Conservation (phyloP, 202 grass and related monocot species). For the Panicum virgatum region DNA sequence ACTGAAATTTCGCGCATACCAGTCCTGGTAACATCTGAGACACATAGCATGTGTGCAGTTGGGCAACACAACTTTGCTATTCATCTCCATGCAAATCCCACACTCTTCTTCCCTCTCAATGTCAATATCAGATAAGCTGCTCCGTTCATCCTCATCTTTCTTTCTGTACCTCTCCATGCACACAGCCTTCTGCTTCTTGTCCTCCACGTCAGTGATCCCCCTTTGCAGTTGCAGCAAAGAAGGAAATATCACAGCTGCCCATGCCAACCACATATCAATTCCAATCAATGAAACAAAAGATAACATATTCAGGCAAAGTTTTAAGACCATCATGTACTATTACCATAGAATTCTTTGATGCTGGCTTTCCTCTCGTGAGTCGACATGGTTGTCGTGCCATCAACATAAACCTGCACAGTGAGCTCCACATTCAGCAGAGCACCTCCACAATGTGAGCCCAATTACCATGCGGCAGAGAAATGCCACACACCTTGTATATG, state of each 20-base stretch:
- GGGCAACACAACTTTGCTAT: conserved; percentile 88
- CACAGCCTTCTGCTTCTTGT: conserved; percentile 72
- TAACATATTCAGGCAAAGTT: neutral
- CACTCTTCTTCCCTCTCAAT: conserved; percentile 89
- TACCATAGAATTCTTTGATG: conserved; percentile 92
- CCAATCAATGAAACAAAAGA: conserved; percentile 12
- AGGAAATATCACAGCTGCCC: conserved; percentile 87
- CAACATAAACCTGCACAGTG: conserved; percentile 74
- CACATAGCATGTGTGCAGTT: conserved; percentile 93
- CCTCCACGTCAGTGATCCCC: conserved; percentile 77
- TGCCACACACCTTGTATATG: conserved; percentile 71
- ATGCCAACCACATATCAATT: neutral
- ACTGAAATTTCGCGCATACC: conserved; percentile 40
- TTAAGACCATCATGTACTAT: neutral
- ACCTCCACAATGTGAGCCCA: neutral
- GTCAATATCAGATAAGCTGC: conserved; percentile 64
- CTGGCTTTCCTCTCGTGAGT: conserved; percentile 86
- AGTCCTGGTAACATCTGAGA: conserved; percentile 78
- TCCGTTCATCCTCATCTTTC: conserved; percentile 52
- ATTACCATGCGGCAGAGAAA: neutral
- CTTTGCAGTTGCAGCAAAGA: conserved; percentile 93
- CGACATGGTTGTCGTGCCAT: conserved; percentile 83
- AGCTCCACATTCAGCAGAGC: conserved; percentile 5
- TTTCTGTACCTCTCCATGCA: conserved; percentile 72
- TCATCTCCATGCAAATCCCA: conserved; percentile 92